Conservation (phyloP, 2,329 filamentous ascomycete species). For the Arthrobotrys sinensis region DNA sequence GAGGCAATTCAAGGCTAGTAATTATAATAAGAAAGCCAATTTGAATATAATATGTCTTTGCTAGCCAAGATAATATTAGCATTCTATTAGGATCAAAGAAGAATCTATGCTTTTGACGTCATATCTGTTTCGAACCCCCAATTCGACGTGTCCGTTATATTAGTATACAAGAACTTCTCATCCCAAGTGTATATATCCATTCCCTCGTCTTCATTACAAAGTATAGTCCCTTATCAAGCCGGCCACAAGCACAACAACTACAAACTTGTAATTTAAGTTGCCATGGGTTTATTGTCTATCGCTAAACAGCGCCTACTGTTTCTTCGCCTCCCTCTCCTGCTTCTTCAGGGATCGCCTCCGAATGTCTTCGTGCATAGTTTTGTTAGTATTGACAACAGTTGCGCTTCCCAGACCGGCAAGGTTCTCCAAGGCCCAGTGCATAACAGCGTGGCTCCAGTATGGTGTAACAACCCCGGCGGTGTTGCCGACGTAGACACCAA, state of each 20-base stretch:
- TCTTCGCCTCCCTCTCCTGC: conserved; percentile 85
- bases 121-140: neutral
- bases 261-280: no score
- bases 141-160: conserved; percentile 1
- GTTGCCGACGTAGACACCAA: conserved; percentile 77
- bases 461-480: conserved; percentile 81
- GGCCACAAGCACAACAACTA: no score
- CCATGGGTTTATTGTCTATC: neutral
- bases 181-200: no score
- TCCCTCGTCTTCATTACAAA: neutral
- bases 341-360: conserved; percentile 86
- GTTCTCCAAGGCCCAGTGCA: conserved; percentile 83
- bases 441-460: conserved; percentile 90
- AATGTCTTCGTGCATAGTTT: conserved; percentile 84
- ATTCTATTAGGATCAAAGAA: neutral
- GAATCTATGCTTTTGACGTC: neutral
- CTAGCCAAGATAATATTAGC: neutral
- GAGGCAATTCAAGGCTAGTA: no score
- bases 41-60: neutral
- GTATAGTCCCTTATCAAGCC: neutral
- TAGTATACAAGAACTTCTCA: conserved; percentile 1
- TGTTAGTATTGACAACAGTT: conserved; percentile 75
- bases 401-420: conserved; percentile 74
- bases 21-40: no score
- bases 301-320: conserved; percentile 66